phyloP scores from a whole-genome alignment of 208 protist genomes.

The Cochliopodium minus region DNA sequence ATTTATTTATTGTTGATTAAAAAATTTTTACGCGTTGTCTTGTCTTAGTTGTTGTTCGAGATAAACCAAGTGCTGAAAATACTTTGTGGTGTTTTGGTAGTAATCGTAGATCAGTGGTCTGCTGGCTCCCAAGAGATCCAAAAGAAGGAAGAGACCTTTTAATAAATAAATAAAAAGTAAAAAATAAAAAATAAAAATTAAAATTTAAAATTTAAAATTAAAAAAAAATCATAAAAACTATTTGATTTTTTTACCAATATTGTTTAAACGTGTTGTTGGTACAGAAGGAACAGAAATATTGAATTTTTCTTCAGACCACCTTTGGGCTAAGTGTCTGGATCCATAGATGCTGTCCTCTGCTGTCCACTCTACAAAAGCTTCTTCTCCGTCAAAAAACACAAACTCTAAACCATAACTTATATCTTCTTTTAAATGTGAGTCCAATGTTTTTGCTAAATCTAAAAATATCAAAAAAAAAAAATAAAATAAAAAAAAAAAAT shows the following conservation, averaged over 20 bases:
- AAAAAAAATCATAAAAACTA: too few relatives aligned
- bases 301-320: slow-evolving; percentile 29
- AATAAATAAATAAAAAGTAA: not conserved
- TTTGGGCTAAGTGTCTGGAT: slow-evolving; percentile 49
- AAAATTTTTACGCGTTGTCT: slow-evolving; percentile 7
- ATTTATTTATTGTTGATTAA: not conserved
- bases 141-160: slow-evolving; percentile 51
- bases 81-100: slow-evolving; percentile 39
- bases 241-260: too few relatives aligned
- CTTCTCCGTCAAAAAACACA: slow-evolving; percentile 73
- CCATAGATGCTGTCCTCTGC: slow-evolving; percentile 68
- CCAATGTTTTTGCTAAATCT: too few relatives aligned
- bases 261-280: too few relatives aligned
- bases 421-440: too few relatives aligned
- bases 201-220: too few relatives aligned
- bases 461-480: too few relatives aligned
- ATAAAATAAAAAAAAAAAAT: too few relatives aligned
- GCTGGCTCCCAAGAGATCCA: slow-evolving; percentile 51
- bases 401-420: too few relatives aligned
- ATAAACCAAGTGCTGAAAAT: slow-evolving; percentile 28
- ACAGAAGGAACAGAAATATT: too few relatives aligned
- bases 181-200: too few relatives aligned
- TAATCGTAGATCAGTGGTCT: slow-evolving; percentile 37
- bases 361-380: slow-evolving; percentile 59
- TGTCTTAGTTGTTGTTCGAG: slow-evolving; percentile 22